Evolutionary conservation across 176 grass and related monocot species (phyloP), one percentile per base, ranked within the genome.

Genomic region (Rhipidocladum racemiflorum): DNA sequence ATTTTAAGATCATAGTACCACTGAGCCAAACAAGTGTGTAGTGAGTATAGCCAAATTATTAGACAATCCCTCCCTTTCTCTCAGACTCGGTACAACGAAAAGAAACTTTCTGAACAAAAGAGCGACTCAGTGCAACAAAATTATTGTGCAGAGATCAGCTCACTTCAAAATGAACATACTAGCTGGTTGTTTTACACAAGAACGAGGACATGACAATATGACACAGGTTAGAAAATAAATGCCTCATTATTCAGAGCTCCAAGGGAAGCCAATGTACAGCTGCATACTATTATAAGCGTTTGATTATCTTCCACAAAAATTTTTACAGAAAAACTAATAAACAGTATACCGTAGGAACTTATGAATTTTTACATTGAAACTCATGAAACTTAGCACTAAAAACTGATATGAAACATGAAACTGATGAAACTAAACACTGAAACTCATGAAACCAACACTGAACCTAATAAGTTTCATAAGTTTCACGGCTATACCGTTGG

Each of bases 1-100:
- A 35, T 85, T 68, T 24, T 89, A 85, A 74, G 7, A 70, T 72
- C 65, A n/a, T 72, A 36, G 44, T 72, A 30, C 11, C 57, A 60
- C 24, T 14, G 32, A 70, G 24, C 14, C 7, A 48, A 70, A 18
- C 23, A 46, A 28, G 13, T 46, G 40, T 28, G 24, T 14, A 6
- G 25, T 21, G 42, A 68, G 24, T 21, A 57, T 36, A 75, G 9
- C 14, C n/a, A 77, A 63, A 40, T 77, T 32, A 50, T 24, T 20
- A 29, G 2, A 45, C 3, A 54, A 28, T 53, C 5, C 4, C 38
- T 68, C 53, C 68, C 30, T n/a, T n/a, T 11, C 10, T 60, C 51
- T 54, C 7, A n/a, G 20, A 17, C 20, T 50, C 30, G 16, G 44
- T 24, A 48, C 12, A 68, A 80, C 21, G 13, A 17, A 68, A 42